A percentile compares a stretch with the other conserved stretches of the same genome.
Evolutionary conservation across 2,329 filamentous ascomycete species (phyloP).

Genomic region (Onygenales sp.): DNA sequence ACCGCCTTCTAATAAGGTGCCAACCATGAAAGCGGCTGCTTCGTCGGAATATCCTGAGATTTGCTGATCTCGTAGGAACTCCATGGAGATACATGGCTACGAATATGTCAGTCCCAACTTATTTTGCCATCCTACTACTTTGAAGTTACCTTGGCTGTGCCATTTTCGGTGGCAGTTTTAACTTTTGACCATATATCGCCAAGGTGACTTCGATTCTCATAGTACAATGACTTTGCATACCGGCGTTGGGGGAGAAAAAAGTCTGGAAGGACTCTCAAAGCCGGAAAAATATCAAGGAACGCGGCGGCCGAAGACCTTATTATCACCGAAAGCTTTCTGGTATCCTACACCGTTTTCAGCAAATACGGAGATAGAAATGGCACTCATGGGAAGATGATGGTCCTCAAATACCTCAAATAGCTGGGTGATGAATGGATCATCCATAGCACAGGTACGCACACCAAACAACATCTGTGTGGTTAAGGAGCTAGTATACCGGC

Average conservation of each 20-base stretch:
- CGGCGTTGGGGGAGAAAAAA: conserved; percentile 6
- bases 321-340: conserved; percentile 7
- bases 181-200: neutral
- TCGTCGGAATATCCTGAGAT: conserved; percentile 4
- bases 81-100: neutral
- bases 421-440: conserved; percentile 35
- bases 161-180: conserved; percentile 12
- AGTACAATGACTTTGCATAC: conserved; percentile 6
- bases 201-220: conserved; percentile 4
- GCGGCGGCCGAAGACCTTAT: conserved; percentile 9
- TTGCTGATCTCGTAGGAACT: conserved; percentile 1
- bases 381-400: too few species aligned
- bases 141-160: neutral
- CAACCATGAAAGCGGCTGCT: conserved; percentile 6
- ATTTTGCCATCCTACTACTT: too few species aligned
- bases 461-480: conserved; percentile 44
- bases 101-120: neutral
- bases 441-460: conserved; percentile 32
- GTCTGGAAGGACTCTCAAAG: conserved; percentile 10
- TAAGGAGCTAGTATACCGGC: conserved; percentile 40
- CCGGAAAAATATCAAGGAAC: conserved; percentile 11
- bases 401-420: conserved; percentile 25
- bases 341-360: too few species aligned
- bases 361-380: too few species aligned
- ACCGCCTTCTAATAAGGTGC: conserved; percentile 15